Conservation (phyloP, 2,329 filamentous ascomycete species). For the Arthrobotrys pseudoclavata region DNA sequence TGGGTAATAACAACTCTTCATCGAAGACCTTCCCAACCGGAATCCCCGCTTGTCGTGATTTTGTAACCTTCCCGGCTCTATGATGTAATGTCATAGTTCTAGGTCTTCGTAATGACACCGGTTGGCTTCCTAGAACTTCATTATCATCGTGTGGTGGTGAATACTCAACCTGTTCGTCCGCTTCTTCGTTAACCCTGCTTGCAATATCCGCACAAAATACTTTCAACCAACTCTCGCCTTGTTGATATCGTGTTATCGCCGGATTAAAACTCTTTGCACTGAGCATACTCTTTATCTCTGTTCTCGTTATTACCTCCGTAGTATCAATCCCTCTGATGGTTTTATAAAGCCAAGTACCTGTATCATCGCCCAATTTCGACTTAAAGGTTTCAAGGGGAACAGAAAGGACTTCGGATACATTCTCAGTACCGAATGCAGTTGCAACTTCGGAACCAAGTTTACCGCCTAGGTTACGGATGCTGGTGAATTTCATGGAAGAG, state of each 20-base stretch:
- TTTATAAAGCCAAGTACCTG: constrained; percentile 85
- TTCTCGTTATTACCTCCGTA: constrained; percentile 89
- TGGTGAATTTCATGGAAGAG: constrained; percentile 88
- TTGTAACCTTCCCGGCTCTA: constrained; percentile 78
- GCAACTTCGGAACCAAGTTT: constrained; percentile 91
- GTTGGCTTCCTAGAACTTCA: constrained; percentile 34
- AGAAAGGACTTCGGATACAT: constrained; percentile 79
- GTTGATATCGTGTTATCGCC: constrained; percentile 80
- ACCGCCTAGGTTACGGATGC: constrained; percentile 93
- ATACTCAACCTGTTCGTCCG: constrained; percentile 78
- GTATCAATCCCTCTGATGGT: constrained; percentile 86
- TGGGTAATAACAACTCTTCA: constrained; percentile 78
- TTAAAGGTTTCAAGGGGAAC: constrained; percentile 82
- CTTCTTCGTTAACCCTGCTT: constrained; percentile 89
- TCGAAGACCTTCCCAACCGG: constrained; percentile 80
- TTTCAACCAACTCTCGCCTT: constrained; percentile 85
- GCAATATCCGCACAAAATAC: constrained; percentile 95
- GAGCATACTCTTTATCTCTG: constrained; percentile 96
- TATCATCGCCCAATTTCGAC: constrained; percentile 83
- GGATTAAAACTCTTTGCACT: constrained; percentile 96
- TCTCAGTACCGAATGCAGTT: constrained; percentile 83
- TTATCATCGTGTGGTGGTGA: constrained; percentile 67
- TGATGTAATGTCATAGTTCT: constrained; percentile 88
- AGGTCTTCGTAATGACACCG: constrained; percentile 73
- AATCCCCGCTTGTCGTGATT: constrained; percentile 82